phyloP scores from a whole-genome alignment of 305 asterid species.

The Fraxinus albicans region DNA sequence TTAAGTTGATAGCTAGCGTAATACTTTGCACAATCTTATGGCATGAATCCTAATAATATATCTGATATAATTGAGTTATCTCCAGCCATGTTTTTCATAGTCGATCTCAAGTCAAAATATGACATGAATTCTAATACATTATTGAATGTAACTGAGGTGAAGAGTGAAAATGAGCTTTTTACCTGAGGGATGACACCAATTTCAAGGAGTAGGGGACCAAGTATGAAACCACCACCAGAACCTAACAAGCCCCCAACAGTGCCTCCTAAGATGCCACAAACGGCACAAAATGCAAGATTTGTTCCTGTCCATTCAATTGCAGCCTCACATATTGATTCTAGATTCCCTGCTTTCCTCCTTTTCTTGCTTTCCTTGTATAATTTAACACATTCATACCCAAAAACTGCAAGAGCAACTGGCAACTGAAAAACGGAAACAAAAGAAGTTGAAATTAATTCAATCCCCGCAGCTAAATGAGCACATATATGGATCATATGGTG shows the following conservation, averaged over 20 bases:
- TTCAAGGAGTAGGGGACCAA: slow-evolving; percentile 94
- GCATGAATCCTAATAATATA: not conserved
- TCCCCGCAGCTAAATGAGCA: not conserved
- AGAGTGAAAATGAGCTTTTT: not conserved
- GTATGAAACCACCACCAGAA: slow-evolving; percentile 95
- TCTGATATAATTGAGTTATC: not conserved
- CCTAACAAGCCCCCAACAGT: slow-evolving; percentile 93
- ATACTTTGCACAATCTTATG: not conserved
- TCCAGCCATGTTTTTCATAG: not conserved
- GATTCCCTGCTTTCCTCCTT: slow-evolving; percentile 61
- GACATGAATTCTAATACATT: not conserved
- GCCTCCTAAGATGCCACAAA: slow-evolving; percentile 90
- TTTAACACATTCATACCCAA: slow-evolving; percentile 65
- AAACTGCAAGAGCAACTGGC: slow-evolving; percentile 64
- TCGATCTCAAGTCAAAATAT: not conserved
- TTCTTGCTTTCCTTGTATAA: slow-evolving; percentile 83
- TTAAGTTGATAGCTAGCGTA: not conserved
- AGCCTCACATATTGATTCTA: slow-evolving; percentile 72
- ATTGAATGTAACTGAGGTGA: not conserved
- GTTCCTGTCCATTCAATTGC: slow-evolving; percentile 65
- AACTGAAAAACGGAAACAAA: slow-evolving; percentile 35
- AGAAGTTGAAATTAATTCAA: not conserved
- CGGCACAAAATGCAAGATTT: slow-evolving; percentile 73
- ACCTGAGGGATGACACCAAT: slow-evolving; percentile 99
- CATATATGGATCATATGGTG: not conserved